These are phyloP conservation scores for Phytophthora colocasiae DNA, from an alignment of 352 stramenopile genomes.

Conservation along the genomic window DNA sequence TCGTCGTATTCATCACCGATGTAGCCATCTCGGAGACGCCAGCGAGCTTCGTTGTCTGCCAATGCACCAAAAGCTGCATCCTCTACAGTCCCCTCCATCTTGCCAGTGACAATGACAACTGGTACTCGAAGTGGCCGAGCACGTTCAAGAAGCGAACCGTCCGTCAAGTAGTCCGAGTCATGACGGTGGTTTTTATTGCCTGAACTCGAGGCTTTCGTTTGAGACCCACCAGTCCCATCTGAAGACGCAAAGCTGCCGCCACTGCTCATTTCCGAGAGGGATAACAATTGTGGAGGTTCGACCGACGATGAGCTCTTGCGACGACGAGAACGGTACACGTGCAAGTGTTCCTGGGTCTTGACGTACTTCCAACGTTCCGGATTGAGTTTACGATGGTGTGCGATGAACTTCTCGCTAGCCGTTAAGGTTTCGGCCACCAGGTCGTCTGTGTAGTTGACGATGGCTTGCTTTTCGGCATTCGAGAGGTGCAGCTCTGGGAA, in stretches of 20 bases:
- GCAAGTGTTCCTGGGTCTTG: conserved; percentile 39
- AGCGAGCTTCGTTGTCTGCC: conserved; percentile 40
- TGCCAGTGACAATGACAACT: conserved; percentile 40
- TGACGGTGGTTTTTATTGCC: conserved; percentile 15
- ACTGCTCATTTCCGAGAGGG: conserved; percentile 23
- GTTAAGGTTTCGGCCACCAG: conserved; percentile 40
- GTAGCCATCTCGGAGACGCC: conserved; percentile 45
- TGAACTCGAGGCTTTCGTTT: conserved; percentile 30
- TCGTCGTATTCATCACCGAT: conserved; percentile 45
- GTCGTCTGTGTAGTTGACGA: conserved; percentile 43
- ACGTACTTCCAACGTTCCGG: conserved; percentile 43
- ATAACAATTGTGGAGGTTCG: conserved; percentile 18
- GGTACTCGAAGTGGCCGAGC: conserved; percentile 30
- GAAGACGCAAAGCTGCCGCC: conserved; percentile 26
- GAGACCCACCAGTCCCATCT: conserved; percentile 7
- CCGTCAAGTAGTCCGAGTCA: conserved; percentile 40
- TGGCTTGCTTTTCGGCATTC: conserved; percentile 23
- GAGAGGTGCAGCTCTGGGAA: conserved; percentile 36
- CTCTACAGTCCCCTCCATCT: conserved; percentile 45
- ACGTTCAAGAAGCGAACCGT: conserved; percentile 38
- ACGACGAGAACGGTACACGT: conserved; percentile 43
- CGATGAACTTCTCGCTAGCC: conserved; percentile 40
- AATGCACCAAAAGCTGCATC: conserved; percentile 43
- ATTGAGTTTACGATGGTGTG: conserved; percentile 37
- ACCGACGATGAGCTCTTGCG: conserved; percentile 24